These are phyloP conservation scores for Papiliotrema fonsecae DNA, from an alignment of 1,284 basidiomycete species.

Conservation along the genomic window DNA sequence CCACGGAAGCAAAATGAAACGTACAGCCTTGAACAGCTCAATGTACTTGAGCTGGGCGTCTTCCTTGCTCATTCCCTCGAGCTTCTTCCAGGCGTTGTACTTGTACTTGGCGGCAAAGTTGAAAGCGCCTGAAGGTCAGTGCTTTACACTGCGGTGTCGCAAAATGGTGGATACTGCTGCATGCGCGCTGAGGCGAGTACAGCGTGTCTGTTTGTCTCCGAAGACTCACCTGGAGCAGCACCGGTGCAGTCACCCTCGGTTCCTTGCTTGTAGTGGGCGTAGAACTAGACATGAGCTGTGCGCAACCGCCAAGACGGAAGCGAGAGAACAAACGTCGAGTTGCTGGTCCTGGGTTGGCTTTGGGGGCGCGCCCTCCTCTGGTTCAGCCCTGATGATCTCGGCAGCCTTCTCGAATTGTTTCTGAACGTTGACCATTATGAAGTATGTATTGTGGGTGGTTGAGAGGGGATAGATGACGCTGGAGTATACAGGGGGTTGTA, in stretches of 20 bases:
- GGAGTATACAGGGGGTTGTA: too few relatives aligned
- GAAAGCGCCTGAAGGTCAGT: slow-evolving; percentile 29
- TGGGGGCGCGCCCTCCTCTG: slow-evolving; percentile 77
- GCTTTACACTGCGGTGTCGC: too few relatives aligned
- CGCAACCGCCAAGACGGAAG: neutral
- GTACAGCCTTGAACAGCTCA: slow-evolving; percentile 63
- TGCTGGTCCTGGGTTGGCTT: slow-evolving; percentile 70
- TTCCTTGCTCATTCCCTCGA: slow-evolving; percentile 67
- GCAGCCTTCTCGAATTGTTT: slow-evolving; percentile 64
- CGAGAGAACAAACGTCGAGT: slow-evolving; percentile 57
- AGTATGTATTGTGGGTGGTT: neutral
- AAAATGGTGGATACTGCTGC: too few relatives aligned
- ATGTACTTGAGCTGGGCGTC: slow-evolving; percentile 70
- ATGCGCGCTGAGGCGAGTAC: too few relatives aligned
- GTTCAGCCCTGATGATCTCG: slow-evolving; percentile 56
- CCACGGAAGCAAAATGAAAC: slow-evolving; percentile 23
- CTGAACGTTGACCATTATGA: slow-evolving; percentile 20
- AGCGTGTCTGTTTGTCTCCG: too few relatives aligned
- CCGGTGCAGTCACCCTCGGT: slow-evolving; percentile 57
- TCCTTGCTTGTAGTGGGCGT: slow-evolving; percentile 86
- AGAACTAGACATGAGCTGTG: slow-evolving; percentile 61
- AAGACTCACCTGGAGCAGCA: slow-evolving; percentile 37
- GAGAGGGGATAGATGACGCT: neutral
- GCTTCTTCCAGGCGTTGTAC: slow-evolving; percentile 75
- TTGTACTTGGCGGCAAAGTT: slow-evolving; percentile 49